Evolutionary conservation across 179 eudicot genomes (phyloP).

Genomic region (Nepenthes alata): DNA sequence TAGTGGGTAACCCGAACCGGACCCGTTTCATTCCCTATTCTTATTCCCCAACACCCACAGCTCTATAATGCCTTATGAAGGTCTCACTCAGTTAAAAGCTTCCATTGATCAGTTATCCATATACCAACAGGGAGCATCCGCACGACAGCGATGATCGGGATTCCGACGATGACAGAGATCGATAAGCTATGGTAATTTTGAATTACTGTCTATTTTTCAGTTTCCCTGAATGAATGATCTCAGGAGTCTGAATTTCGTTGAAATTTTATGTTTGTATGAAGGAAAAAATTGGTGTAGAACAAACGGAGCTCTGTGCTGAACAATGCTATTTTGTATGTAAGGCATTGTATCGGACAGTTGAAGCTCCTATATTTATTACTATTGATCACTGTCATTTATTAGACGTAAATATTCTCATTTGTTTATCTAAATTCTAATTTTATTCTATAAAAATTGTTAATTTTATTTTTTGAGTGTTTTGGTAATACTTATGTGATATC

Average conservation of each 20-base stretch:
- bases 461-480: too few relatives aligned
- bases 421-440: too few relatives aligned
- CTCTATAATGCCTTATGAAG: background rate
- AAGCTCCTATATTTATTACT: too few relatives aligned
- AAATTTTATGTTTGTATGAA: background rate
- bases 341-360: too few relatives aligned
- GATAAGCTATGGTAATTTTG: background rate
- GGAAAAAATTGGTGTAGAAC: background rate
- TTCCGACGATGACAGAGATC: slow-evolving; percentile 21
- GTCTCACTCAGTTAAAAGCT: background rate
- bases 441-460: too few relatives aligned
- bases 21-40: background rate
- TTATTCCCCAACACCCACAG: background rate
- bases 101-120: background rate
- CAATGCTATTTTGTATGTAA: background rate
- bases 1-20: background rate
- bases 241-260: background rate
- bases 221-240: background rate
- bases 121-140: slow-evolving; percentile 42
- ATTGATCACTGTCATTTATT: too few relatives aligned
- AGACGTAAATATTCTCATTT: too few relatives aligned
- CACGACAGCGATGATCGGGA: slow-evolving; percentile 25
- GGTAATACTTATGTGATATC: too few relatives aligned
- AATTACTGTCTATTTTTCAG: background rate
- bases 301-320: background rate